These are phyloP conservation scores for Trichoderma simmonsii DNA, from an alignment of 2,329 filamentous ascomycete genomes.

Conservation along the genomic window DNA sequence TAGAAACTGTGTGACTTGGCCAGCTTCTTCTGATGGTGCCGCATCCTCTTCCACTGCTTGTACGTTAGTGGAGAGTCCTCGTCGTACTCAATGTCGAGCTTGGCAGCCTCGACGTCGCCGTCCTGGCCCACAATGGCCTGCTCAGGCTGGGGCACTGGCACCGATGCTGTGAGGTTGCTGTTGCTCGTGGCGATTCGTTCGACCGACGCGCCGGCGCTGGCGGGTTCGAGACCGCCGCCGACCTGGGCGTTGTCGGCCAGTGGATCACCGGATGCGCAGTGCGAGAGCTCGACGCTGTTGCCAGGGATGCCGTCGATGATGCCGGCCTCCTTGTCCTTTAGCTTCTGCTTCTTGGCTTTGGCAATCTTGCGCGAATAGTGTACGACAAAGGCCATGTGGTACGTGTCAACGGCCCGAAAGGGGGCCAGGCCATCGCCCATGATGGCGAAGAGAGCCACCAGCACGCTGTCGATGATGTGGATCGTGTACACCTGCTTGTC, in stretches of 20 bases:
- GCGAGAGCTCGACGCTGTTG: constrained; percentile 20
- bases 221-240: not conserved
- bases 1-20: constrained; percentile 84
- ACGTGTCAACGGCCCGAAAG: constrained; percentile 77
- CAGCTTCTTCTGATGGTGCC: constrained; percentile 77
- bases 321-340: constrained; percentile 33
- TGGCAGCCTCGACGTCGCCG: constrained; percentile 41
- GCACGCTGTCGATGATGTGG: constrained; percentile 67
- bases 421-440: constrained; percentile 70
- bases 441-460: constrained; percentile 68
- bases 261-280: not conserved
- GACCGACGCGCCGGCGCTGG: not conserved
- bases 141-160: not conserved
- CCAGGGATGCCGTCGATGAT: not conserved
- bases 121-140: constrained; percentile 8
- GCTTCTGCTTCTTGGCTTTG: constrained; percentile 41
- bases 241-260: not conserved
- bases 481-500: constrained; percentile 66
- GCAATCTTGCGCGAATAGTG: constrained; percentile 52
- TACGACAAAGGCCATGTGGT: constrained; percentile 81
- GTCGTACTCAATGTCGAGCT: constrained; percentile 37
- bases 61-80: constrained; percentile 60
- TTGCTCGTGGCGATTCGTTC: constrained; percentile 10
- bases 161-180: not conserved
- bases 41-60: constrained; percentile 64